A percentile compares a stretch with the other conserved stretches of the same genome.
These are phyloP conservation scores for Ilyonectria mors-panacis DNA, from an alignment of 2,329 filamentous ascomycete genomes.

Conservation along the genomic window DNA sequence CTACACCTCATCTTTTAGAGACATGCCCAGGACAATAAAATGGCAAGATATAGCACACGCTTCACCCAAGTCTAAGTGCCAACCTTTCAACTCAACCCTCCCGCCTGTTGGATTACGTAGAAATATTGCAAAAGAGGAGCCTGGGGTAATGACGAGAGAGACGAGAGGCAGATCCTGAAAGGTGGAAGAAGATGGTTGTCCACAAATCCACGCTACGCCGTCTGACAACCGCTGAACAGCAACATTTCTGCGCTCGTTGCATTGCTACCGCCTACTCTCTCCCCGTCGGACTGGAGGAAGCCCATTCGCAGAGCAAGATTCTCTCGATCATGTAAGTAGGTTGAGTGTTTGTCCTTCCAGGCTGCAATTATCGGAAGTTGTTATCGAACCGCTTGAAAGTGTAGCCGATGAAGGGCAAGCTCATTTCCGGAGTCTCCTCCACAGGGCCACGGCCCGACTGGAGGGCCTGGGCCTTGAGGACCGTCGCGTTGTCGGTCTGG, in stretches of 20 bases:
- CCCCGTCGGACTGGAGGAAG: slow-evolving; percentile 3
- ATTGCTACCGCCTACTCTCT: slow-evolving; percentile 4
- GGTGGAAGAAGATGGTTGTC: neutral
- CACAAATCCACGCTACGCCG: slow-evolving; percentile 10
- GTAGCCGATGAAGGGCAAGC: slow-evolving; percentile 79
- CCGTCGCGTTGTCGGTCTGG: slow-evolving; percentile 92
- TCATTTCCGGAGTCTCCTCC: slow-evolving; percentile 93
- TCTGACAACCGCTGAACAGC: slow-evolving; percentile 18
- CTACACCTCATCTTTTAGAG: slow-evolving; percentile 39
- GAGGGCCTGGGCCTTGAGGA: slow-evolving; percentile 86
- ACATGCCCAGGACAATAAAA: slow-evolving; percentile 43
- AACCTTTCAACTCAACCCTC: slow-evolving; percentile 22
- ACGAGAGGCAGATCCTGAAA: slow-evolving; percentile 7
- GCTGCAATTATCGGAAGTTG: slow-evolving; percentile 69
- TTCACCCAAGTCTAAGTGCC: slow-evolving; percentile 36
- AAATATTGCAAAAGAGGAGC: slow-evolving; percentile 26
- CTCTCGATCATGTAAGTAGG: slow-evolving; percentile 7
- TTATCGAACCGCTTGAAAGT: slow-evolving; percentile 95
- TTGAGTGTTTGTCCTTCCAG: slow-evolving; percentile 16
- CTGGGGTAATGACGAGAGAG: slow-evolving; percentile 18
- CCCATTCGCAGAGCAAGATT: slow-evolving; percentile 42
- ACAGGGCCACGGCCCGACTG: slow-evolving; percentile 72
- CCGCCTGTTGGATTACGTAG: slow-evolving; percentile 22
- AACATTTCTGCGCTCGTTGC: neutral
- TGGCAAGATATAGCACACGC: slow-evolving; percentile 33